Conservation (phyloP, 176 grass and related monocot species). For the Poa annua region DNA sequence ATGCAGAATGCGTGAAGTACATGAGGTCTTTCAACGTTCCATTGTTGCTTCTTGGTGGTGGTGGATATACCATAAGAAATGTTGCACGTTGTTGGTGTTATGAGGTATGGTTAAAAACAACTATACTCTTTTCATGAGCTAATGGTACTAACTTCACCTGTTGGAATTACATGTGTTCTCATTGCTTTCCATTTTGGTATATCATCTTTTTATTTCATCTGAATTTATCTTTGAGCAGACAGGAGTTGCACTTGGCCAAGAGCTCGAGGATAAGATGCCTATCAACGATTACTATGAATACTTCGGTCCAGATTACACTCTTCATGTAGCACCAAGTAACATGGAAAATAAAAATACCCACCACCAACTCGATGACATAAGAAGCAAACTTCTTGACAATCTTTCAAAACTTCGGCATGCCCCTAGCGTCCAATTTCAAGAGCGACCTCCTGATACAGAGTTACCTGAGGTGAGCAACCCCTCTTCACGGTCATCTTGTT, state of each 20-base stretch:
- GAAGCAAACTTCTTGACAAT: constrained; percentile 76
- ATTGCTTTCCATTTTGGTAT: constrained; percentile 15
- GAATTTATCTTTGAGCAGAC: constrained; percentile 48
- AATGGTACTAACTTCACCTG: background rate
- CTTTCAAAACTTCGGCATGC: constrained; percentile 89
- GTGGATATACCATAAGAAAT: constrained; percentile 96
- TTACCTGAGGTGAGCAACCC: constrained; percentile 71
- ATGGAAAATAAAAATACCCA: constrained; percentile 97
- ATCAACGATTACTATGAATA: constrained; percentile 83
- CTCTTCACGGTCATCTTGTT: background rate
- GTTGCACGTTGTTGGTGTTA: constrained; percentile 95
- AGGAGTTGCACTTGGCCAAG: constrained; percentile 78
- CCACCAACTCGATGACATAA: constrained; percentile 73
- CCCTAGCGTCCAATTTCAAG: constrained; percentile 95
- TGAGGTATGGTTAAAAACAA: constrained; percentile 61
- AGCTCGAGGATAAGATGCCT: constrained; percentile 92
- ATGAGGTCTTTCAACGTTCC: constrained; percentile 99
- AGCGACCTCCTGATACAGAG: constrained; percentile 74
- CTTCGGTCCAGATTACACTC: constrained; percentile 95
- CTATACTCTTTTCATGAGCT: background rate
- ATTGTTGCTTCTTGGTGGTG: constrained; percentile 83
- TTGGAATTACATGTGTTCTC: background rate
- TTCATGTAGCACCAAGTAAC: constrained; percentile 91
- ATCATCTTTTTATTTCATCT: constrained; percentile 19
- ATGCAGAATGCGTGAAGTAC: constrained; percentile 87